Conservation (phyloP, 176 grass and related monocot species). For the Cocos nucifera region DNA sequence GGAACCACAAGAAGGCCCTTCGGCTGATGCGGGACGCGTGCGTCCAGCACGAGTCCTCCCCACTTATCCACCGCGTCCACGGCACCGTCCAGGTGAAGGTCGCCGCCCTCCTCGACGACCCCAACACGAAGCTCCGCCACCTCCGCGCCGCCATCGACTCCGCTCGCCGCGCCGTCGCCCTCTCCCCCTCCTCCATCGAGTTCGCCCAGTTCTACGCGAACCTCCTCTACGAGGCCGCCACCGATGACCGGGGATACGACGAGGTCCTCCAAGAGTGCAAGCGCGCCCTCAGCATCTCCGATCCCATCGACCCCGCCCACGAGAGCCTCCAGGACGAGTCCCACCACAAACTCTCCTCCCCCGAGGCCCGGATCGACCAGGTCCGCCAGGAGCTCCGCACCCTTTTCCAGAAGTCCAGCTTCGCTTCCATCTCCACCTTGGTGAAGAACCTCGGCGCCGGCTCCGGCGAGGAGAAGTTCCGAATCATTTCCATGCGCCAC, state of each 20-base stretch:
- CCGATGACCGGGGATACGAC: conserved; percentile 45
- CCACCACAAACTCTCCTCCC: conserved; percentile 31
- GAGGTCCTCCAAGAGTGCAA: conserved; percentile 59
- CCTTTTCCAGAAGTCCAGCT: conserved; percentile 73
- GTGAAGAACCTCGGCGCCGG: conserved; percentile 55
- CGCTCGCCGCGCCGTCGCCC: conserved; percentile 42
- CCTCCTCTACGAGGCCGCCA: conserved; percentile 46
- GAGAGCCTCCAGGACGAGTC: conserved; percentile 46
- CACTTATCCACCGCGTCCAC: conserved; percentile 57
- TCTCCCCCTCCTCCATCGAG: conserved; percentile 75
- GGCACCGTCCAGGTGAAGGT: conserved; percentile 54
- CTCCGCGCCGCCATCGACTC: conserved; percentile 36
- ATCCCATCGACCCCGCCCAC: conserved; percentile 40
- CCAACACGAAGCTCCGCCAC: conserved; percentile 49
- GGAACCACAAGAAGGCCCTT: conserved; percentile 53
- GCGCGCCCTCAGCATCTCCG: conserved; percentile 49
- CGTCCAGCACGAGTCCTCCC: conserved; percentile 30
- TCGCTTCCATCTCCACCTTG: conserved; percentile 74
- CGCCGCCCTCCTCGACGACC: conserved; percentile 48
- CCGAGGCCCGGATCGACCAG: conserved; percentile 30
- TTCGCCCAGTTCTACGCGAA: conserved; percentile 69
- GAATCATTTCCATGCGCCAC: conserved; percentile 58
- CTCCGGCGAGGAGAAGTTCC: conserved; percentile 54
- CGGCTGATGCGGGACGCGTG: conserved; percentile 56
- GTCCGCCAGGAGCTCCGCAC: conserved; percentile 42